Conservation (phyloP, 768 basidiomycete species). For the Trametes coccinea region DNA sequence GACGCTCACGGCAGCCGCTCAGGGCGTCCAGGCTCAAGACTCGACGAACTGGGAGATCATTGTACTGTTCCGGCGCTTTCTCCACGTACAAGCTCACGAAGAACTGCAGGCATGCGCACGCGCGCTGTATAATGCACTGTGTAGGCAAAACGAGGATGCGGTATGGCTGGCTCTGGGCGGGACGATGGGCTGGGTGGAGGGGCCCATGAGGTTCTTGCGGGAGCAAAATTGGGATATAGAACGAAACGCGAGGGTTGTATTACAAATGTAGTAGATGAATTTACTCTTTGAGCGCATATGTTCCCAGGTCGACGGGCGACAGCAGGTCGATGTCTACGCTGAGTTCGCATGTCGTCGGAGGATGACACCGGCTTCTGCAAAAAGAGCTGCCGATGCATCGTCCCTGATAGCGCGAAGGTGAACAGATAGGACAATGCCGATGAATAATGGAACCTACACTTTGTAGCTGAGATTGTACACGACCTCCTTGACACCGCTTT, state of each 20-base stretch:
- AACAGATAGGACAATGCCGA: too few species aligned
- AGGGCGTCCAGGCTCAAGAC: slow-evolving; percentile 71
- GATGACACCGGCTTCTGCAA: slow-evolving; percentile 80
- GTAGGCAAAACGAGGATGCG: slow-evolving; percentile 67
- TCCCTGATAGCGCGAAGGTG: slow-evolving; percentile 49
- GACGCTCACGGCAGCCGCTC: slow-evolving; percentile 69
- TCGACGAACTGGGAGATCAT: slow-evolving; percentile 79
- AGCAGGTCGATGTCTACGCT: not conserved
- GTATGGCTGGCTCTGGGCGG: slow-evolving; percentile 78
- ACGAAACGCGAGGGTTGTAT: slow-evolving; percentile 34
- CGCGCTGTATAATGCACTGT: slow-evolving; percentile 62
- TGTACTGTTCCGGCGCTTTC: slow-evolving; percentile 73
- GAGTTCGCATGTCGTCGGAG: slow-evolving; percentile 69
- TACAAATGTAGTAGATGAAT: slow-evolving; percentile 8
- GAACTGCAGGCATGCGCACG: slow-evolving; percentile 73
- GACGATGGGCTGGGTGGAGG: slow-evolving; percentile 46
- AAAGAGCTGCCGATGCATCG: slow-evolving; percentile 74
- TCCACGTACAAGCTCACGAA: slow-evolving; percentile 63
- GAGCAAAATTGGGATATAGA: slow-evolving; percentile 66
- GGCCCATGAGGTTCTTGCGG: slow-evolving; percentile 50
- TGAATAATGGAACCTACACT: slow-evolving; percentile 59
- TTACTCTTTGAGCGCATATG: not conserved
- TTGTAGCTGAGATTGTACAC: slow-evolving; percentile 95
- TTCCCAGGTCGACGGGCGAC: too few species aligned
- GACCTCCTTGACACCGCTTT: slow-evolving; percentile 87